Evolutionary conservation across 225 moss, liverwort and hornwort species (phyloP), one percentile per base, ranked within the genome.

Genomic region (Straminergon stramineum): DNA sequence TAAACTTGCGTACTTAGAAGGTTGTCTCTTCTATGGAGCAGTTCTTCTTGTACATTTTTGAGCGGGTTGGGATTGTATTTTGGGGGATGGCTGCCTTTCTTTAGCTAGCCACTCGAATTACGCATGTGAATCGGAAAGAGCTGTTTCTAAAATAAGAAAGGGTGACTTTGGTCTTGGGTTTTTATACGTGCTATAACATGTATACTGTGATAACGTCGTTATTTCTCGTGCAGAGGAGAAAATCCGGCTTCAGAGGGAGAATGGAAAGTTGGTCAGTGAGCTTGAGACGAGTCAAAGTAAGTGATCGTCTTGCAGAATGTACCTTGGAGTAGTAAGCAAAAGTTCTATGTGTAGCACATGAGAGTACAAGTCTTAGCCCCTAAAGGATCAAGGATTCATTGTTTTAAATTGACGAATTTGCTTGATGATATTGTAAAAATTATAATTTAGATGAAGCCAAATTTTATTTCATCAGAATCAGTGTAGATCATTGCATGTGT

Each of bases 281-380:
- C 92, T 95, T 80, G 92, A 94, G 75, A 92, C 90, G n/a, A 82
- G 76, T 78, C 92, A 92, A 90, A 94, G 96, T 96, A 93, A 89
- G 95, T 89, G 32, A 65, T 76, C 31, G 34, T 82, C 56, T 69
- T 68, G 66, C 39, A 61, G 88, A 80, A 81, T 87, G 75, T 83
- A 48, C 56, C 78, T 83, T 26, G 45, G 55, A 86, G 63, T 43
- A 43, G 66, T 31, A 82, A 31, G 60, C 69, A 43, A 53, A 39
- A 75, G 24, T 18, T 41, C 28, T 27, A 15, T 60, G 21, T 60
- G 48, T 81, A 61, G 48, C 70, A 37, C 61, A 45, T 11, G 14
- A 81, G 48, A 88, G 68, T 60, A 27, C 51, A 87, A 79, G 48
- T 60, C 48, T 27, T 22, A 88, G 21, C 5, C 39, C 31, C 63